These are phyloP conservation scores for Euphorbia schlechtendalii DNA, from an alignment of 441 rosid species.

Conservation along the genomic window DNA sequence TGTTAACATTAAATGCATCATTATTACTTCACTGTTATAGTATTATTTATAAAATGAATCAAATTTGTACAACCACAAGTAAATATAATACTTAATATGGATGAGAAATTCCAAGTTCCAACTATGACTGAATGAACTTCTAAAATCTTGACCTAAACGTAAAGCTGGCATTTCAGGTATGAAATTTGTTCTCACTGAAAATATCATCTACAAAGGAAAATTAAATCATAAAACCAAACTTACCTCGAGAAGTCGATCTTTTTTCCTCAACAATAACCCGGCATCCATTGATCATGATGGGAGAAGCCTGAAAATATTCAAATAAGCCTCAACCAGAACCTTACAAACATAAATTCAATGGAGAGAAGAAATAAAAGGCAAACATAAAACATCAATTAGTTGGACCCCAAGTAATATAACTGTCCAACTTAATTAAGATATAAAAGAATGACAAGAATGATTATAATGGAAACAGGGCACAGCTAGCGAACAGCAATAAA, in stretches of 20 bases:
- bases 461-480: neutral
- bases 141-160: neutral
- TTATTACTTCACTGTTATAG: too few relatives aligned
- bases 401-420: neutral
- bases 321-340: neutral
- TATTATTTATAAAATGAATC: too few relatives aligned
- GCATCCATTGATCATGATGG: slow-evolving; percentile 60
- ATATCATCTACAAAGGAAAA: neutral
- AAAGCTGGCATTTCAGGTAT: too few relatives aligned
- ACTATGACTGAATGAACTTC: neutral
- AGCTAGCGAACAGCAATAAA: neutral
- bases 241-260: slow-evolving; percentile 85
- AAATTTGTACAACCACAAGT: neutral
- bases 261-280: slow-evolving; percentile 76
- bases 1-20: too few relatives aligned
- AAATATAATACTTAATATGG: neutral
- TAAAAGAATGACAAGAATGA: neutral
- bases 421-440: neutral
- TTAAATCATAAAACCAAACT: slow-evolving; percentile 23
- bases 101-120: neutral
- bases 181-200: too few relatives aligned
- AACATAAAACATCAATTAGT: neutral
- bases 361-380: neutral
- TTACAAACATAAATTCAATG: neutral
- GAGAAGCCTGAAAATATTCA: slow-evolving; percentile 64